These are phyloP conservation scores for Fraxinus greggii DNA, from an alignment of 305 asterid species.

Conservation along the genomic window DNA sequence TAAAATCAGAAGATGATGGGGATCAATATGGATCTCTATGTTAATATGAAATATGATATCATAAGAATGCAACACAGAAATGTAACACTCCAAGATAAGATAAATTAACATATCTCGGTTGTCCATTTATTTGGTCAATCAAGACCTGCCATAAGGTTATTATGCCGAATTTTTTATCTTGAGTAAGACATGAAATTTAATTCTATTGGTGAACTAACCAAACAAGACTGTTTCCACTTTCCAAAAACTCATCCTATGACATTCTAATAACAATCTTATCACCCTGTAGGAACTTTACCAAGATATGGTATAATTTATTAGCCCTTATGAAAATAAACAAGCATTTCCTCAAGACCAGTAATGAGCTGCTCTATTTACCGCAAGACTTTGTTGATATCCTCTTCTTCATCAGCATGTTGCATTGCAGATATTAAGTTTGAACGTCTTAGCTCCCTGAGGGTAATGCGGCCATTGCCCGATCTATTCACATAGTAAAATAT, in stretches of 20 bases:
- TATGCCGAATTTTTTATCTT: background rate
- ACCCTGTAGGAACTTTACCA: slow-evolving; percentile 4
- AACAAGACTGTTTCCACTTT: background rate
- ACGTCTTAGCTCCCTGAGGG: slow-evolving; percentile 89
- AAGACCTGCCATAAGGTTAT: background rate
- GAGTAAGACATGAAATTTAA: background rate
- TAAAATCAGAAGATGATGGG: background rate
- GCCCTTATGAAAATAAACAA: slow-evolving; percentile 17
- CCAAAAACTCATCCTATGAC: background rate
- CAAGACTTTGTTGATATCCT: slow-evolving; percentile 95
- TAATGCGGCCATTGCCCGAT: slow-evolving; percentile 81
- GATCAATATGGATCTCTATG: slow-evolving; percentile 3
- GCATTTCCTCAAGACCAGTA: slow-evolving; percentile 1
- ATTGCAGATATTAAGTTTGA: slow-evolving; percentile 60
- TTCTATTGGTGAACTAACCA: background rate
- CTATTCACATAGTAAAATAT: slow-evolving; percentile 97
- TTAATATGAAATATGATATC: slow-evolving; percentile 4
- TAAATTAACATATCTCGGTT: background rate
- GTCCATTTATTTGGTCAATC: background rate
- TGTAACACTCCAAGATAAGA: background rate
- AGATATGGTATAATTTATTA: background rate
- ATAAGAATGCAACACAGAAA: slow-evolving; percentile 9
- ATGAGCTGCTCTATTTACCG: slow-evolving; percentile 47
- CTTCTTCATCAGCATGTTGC: slow-evolving; percentile 82
- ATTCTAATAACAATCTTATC: background rate